Percentiles rank a stretch among this genome's conserved stretches.
Evolutionary conservation across 805 yeast genomes (phyloP).

Genomic region (Metschnikowia santaceciliae): DNA sequence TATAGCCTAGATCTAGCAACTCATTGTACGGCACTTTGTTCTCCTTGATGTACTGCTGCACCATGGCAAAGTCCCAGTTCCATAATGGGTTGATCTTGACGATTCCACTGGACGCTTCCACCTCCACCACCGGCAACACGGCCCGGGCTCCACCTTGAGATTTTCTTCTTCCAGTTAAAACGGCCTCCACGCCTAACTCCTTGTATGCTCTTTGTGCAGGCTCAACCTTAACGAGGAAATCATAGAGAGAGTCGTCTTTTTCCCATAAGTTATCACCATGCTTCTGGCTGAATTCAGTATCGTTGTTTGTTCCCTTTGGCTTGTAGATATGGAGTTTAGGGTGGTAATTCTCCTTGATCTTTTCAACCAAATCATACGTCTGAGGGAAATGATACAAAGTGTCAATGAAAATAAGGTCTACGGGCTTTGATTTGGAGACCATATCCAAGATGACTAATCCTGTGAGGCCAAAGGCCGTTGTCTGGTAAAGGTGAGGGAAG

Average conservation of each 20-base stretch:
- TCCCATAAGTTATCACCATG: slow-evolving; percentile 86
- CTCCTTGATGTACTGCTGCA: slow-evolving; percentile 61
- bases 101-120: slow-evolving; percentile 64
- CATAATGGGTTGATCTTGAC: slow-evolving; percentile 87
- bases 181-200: slow-evolving; percentile 72
- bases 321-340: slow-evolving; percentile 60
- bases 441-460: slow-evolving; percentile 88
- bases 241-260: slow-evolving; percentile 73
- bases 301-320: slow-evolving; percentile 57
- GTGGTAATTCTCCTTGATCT: slow-evolving; percentile 51
- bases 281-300: slow-evolving; percentile 56
- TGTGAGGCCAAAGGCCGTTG: slow-evolving; percentile 93
- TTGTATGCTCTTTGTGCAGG: slow-evolving; percentile 84
- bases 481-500: slow-evolving; percentile 78
- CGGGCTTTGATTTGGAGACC: slow-evolving; percentile 47
- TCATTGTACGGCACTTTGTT: slow-evolving; percentile 82
- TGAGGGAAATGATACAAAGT: slow-evolving; percentile 95
- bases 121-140: slow-evolving; percentile 66
- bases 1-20: slow-evolving; percentile 78
- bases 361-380: slow-evolving; percentile 68
- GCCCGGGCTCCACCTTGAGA: slow-evolving; percentile 87
- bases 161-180: slow-evolving; percentile 85
- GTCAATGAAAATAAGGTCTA: slow-evolving; percentile 82
- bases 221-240: slow-evolving; percentile 85
- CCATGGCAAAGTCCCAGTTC: slow-evolving; percentile 74